A percentile compares a stretch with the other conserved stretches of the same genome.
Evolutionary conservation across 306 rosid species (phyloP).

Genomic region (Albizia julibrissin): DNA sequence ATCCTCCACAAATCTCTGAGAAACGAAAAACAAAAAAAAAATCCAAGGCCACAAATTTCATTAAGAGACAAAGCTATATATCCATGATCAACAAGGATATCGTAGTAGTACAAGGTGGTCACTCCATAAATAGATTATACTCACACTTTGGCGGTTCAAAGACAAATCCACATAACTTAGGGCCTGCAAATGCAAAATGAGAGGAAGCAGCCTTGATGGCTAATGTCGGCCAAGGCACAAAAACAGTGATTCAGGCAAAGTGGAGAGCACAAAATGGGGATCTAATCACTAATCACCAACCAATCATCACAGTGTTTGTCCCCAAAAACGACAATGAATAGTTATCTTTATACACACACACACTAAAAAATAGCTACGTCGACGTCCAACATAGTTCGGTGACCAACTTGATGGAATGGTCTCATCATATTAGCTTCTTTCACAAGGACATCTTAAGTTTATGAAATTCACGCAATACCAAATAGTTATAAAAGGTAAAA

Average conservation of each 20-base stretch:
- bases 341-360: too few species aligned
- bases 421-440: not conserved
- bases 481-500: not conserved
- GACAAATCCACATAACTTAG: not conserved
- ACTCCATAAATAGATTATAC: not conserved
- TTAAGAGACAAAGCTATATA: not conserved
- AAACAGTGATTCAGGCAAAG: not conserved
- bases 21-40: not conserved
- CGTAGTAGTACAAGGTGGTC: not conserved
- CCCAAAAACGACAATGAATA: constrained; percentile 14
- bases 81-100: not conserved
- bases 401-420: not conserved
- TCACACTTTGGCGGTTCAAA: not conserved
- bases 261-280: constrained; percentile 49
- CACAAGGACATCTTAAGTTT: not conserved
- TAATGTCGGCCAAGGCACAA: not conserved
- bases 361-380: not conserved
- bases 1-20: not conserved
- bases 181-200: not conserved
- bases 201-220: not conserved
- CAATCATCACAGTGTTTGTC: constrained; percentile 45
- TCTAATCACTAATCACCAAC: constrained; percentile 60
- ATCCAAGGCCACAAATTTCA: not conserved
- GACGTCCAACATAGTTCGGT: not conserved
- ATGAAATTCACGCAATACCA: not conserved